Evolutionary conservation across 192 early-diverging fungal species (phyloP), one percentile per base, ranked within the genome.

Genomic region (Coemansia sp.): DNA sequence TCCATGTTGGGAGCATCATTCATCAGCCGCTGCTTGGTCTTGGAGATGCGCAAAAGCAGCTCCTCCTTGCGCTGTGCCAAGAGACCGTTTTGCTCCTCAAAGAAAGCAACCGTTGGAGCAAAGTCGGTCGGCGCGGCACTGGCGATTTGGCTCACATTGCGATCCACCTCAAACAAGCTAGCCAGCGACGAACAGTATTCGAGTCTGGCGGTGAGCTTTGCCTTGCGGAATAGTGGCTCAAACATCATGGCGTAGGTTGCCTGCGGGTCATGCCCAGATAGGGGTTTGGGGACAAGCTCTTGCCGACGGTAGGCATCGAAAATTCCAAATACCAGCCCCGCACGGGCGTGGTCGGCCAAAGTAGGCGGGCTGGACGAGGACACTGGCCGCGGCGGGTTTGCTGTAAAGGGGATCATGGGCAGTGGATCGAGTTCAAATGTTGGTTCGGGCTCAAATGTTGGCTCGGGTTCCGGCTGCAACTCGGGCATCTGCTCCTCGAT

Each of bases 121-220:
- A 78, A 75, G 29, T 73, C 62, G 0, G 68, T 71, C 6, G 60
- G 63, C 54, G 54, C 36, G n/a, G 46, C 65, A 11, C 55, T 65
- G 5, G 67, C 73, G 6, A 67, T 34, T 27, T 67, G 36, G 61
- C 81, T 76, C 49, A 84, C 77, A 15, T 44, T 36, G n/a, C 61
- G 70, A 66, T 84, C 81, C 18, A 70, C 73, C 22, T 84, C 81
- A 68, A 84, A 84, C 63, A 84, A 43, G 22, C 67, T 62, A 20
- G 67, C 40, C 13, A 84, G 61, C 33, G 81, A 68, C 12, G 71
- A 64, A 27, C 81, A 84, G 55, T 84, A 84, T 13, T 84, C 81
- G 24, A 78, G 74, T 9, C 81, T 66, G 5, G 81, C 81, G 1
- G 66, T 68, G 22, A 84, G 77, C 64, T 75, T 68, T 5, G 81